A percentile compares a stretch with the other conserved stretches of the same genome.
Evolutionary conservation across 495 filamentous ascomycete species (phyloP).

Genomic region (Penicillium cosmopolitanum): DNA sequence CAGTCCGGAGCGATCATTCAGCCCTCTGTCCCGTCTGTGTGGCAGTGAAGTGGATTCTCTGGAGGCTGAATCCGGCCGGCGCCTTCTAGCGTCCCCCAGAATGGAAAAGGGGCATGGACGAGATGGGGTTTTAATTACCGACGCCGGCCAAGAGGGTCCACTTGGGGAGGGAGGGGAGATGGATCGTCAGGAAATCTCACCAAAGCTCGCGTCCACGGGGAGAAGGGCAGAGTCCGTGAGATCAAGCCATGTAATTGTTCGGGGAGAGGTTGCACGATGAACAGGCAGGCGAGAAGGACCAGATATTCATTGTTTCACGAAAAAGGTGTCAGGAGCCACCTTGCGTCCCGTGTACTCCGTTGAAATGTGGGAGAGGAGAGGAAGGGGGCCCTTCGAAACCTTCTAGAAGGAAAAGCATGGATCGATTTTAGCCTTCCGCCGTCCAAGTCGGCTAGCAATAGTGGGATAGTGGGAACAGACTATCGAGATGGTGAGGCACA

Average conservation of each 20-base stretch:
- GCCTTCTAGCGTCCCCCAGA: constrained; percentile 19
- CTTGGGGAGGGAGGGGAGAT: constrained; percentile 2
- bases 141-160: constrained; percentile 18
- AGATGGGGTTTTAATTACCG: constrained; percentile 30
- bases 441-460: constrained; percentile 24
- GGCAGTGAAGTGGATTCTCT: constrained; percentile 29
- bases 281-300: not conserved
- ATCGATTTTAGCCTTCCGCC: constrained; percentile 24
- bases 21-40: constrained; percentile 28
- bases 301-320: constrained; percentile 1
- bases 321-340: constrained; percentile 9
- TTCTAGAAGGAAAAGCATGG: constrained; percentile 30
- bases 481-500: constrained; percentile 29
- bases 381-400: constrained; percentile 15
- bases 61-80: constrained; percentile 31
- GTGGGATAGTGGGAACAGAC: constrained; percentile 22
- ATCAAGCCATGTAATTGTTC: not conserved
- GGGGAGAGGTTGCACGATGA: constrained; percentile 15
- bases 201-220: not conserved
- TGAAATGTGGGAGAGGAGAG: not conserved
- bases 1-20: constrained; percentile 25
- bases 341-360: constrained; percentile 15
- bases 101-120: constrained; percentile 25
- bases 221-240: not conserved
- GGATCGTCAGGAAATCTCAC: constrained; percentile 17